phyloP scores from a whole-genome alignment of 495 filamentous ascomycete genomes.

The Aspergillus coremiiformis region DNA sequence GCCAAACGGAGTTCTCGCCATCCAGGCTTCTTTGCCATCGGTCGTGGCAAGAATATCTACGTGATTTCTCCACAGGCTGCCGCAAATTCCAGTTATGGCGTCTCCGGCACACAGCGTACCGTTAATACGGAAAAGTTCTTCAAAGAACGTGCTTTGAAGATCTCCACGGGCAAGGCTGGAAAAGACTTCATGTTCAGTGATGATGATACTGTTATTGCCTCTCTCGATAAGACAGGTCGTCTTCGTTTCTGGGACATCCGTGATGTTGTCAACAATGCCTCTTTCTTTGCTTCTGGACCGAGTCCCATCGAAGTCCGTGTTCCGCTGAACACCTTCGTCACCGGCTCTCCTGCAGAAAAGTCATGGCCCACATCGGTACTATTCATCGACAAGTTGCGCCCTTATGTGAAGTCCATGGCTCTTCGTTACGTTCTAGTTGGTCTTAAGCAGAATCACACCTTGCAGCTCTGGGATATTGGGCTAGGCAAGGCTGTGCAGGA shows the following conservation, averaged over 20 bases:
- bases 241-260: slow-evolving; percentile 97
- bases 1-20: slow-evolving; percentile 82
- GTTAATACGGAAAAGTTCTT: slow-evolving; percentile 82
- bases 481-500: slow-evolving; percentile 93
- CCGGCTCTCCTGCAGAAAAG: slow-evolving; percentile 72
- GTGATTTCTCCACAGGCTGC: slow-evolving; percentile 79
- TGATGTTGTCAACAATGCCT: slow-evolving; percentile 55
- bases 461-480: slow-evolving; percentile 98
- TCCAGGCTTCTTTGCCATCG: slow-evolving; percentile 87
- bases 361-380: slow-evolving; percentile 93
- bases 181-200: slow-evolving; percentile 98
- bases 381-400: slow-evolving; percentile 88
- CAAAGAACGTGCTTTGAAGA: slow-evolving; percentile 76
- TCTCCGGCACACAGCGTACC: slow-evolving; percentile 60
- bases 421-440: slow-evolving; percentile 92
- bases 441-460: slow-evolving; percentile 97
- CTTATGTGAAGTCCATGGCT: slow-evolving; percentile 78
- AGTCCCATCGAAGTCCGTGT: slow-evolving; percentile 63
- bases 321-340: slow-evolving; percentile 69
- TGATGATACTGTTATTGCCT: slow-evolving; percentile 89
- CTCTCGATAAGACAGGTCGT: slow-evolving; percentile 89
- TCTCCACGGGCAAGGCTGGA: slow-evolving; percentile 93
- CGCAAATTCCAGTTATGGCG: slow-evolving; percentile 59
- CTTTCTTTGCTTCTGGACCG: slow-evolving; percentile 47
- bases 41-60: slow-evolving; percentile 90